Evolutionary conservation across 768 basidiomycete genomes (phyloP).

Genomic region (Rhizopogon vesiculosus): DNA sequence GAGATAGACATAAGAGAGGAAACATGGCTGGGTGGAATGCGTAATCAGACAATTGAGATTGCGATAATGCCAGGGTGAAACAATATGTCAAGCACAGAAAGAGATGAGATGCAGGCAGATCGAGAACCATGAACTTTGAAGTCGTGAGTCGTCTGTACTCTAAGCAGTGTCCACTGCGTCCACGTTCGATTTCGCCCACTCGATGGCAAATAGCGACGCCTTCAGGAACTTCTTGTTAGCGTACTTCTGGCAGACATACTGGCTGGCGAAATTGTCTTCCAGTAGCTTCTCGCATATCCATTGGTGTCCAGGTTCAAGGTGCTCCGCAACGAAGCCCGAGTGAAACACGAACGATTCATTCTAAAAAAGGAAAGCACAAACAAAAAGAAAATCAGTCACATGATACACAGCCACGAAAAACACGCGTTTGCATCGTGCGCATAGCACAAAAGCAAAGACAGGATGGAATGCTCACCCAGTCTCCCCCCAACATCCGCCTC

Average conservation of each 20-base stretch:
- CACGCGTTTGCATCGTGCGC: conserved; percentile 7
- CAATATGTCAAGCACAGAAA: conserved; percentile 32
- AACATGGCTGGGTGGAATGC: conserved; percentile 30
- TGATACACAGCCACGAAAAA: conserved; percentile 14
- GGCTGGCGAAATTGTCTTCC: conserved; percentile 73
- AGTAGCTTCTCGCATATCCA: conserved; percentile 81
- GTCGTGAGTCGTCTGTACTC: background rate
- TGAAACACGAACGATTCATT: conserved; percentile 89
- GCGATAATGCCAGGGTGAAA: conserved; percentile 29
- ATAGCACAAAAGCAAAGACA: background rate
- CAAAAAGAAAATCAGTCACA: conserved; percentile 26
- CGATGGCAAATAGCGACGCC: conserved; percentile 73
- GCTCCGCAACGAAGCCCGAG: conserved; percentile 87
- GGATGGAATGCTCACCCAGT: conserved; percentile 74
- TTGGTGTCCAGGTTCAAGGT: conserved; percentile 76
- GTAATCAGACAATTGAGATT: conserved; percentile 36
- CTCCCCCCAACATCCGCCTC: conserved; percentile 87
- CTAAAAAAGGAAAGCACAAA: conserved; percentile 37
- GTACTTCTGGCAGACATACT: conserved; percentile 95
- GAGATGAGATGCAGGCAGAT: conserved; percentile 16
- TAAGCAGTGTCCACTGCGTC: background rate
- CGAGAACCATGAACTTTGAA: background rate
- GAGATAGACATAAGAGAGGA: conserved; percentile 27
- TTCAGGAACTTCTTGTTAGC: conserved; percentile 97
- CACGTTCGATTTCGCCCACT: conserved; percentile 60